Evolutionary conservation across 192 early-diverging fungal genomes (phyloP), one percentile per base, ranked within the genome.

Genomic region (Umbelopsis isabellina): DNA sequence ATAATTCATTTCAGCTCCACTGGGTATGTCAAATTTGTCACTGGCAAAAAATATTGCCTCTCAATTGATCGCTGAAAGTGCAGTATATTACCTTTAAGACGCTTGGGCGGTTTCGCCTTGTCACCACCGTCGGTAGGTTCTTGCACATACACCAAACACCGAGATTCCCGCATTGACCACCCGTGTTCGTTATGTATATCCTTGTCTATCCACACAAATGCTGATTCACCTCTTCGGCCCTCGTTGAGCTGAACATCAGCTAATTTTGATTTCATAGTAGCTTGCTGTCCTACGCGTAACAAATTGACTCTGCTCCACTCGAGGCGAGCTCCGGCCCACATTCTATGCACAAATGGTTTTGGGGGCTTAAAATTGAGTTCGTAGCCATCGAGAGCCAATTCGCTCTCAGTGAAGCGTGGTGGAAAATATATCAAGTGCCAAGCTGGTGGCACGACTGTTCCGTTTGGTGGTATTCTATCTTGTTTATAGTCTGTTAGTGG

Each of bases 321-420:
- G 15, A 93, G 82, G 23, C 82, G 75, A 10, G 92, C 94, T 13
- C 95, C 94, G 4, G 90, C 94, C 95, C 95, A 97, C 88, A 97
- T 91, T 6, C 95, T 88, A 45, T 87, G 87, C 16, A 80, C 58
- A 71, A 87, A 96, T 1, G 92, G 91, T 15, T 72, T 79, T 0
- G 95, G 95, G 1, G 95, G 95, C 0, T 88, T 83, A 68, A 89
- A 89, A 15, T 83, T 85, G 48, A 84, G 82, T 67, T 93, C 89
- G 72, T 94, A 94, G n/a, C 95, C 95, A 76, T 97, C 95, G 5
- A 79, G 47, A 16, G 91, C 86, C 11, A 97, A 84, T 37, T 89
- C 75, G 8, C 65, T 49, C 68, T 94, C 92, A 16, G 83, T 80
- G 16, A 83, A 79, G 25, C 84, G 82, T n/a, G 91, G 88, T 5